These are phyloP conservation scores for Naganishia vishniacii DNA, from an alignment of 768 basidiomycete genomes.

Conservation along the genomic window DNA sequence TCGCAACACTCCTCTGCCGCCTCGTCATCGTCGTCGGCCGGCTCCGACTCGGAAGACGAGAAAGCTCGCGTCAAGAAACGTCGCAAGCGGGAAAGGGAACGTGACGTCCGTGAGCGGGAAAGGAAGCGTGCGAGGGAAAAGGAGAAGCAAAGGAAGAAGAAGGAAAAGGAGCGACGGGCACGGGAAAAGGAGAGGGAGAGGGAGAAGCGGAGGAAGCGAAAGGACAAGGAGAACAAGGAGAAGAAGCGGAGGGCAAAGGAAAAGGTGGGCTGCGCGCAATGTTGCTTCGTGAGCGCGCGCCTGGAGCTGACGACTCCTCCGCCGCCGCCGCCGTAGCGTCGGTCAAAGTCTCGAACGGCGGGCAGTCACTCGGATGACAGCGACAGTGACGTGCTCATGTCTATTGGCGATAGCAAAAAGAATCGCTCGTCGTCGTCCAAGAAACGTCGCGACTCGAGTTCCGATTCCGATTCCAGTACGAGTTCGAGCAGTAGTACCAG, in stretches of 20 bases:
- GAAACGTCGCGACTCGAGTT: slow-evolving; percentile 17
- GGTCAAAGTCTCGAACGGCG: slow-evolving; percentile 23
- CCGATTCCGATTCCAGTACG: slow-evolving; percentile 19
- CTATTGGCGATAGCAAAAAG: slow-evolving; percentile 22
- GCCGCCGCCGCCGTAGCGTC: not conserved
- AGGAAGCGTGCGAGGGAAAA: slow-evolving; percentile 6
- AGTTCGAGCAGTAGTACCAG: slow-evolving; percentile 19
- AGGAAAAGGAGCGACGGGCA: slow-evolving; percentile 20
- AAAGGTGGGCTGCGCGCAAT: not conserved
- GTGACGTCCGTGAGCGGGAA: slow-evolving; percentile 2
- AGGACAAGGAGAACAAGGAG: slow-evolving; percentile 14
- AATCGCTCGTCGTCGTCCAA: slow-evolving; percentile 13
- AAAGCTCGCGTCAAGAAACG: slow-evolving; percentile 10
- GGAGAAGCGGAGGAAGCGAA: slow-evolving; percentile 14
- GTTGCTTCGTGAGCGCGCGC: not conserved
- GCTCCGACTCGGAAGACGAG: slow-evolving; percentile 7
- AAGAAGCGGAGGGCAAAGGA: slow-evolving; percentile 5
- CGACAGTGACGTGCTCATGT: slow-evolving; percentile 20
- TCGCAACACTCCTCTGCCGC: not conserved
- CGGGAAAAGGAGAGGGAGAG: slow-evolving; percentile 20
- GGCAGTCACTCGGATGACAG: slow-evolving; percentile 15
- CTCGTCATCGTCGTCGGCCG: no score
- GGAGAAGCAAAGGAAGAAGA: slow-evolving; percentile 17
- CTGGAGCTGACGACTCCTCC: no score
- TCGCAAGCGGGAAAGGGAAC: slow-evolving; percentile 12